Evolutionary conservation across 2,329 filamentous ascomycete species (phyloP).

Genomic region (Byssothecium circinans): DNA sequence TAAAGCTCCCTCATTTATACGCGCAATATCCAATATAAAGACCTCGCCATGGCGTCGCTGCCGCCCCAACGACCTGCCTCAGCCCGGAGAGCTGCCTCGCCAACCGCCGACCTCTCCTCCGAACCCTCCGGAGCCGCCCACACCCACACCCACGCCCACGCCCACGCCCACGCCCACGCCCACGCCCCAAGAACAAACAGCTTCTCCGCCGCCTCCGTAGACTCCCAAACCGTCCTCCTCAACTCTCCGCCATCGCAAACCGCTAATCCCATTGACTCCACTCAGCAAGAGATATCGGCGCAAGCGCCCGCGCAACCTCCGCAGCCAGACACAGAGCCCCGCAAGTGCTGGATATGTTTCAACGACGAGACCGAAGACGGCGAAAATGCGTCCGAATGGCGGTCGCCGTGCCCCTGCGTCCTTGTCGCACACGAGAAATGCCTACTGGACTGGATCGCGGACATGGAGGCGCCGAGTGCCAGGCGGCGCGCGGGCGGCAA

Average conservation of each 20-base stretch:
- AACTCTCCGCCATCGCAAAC: slow-evolving; percentile 33
- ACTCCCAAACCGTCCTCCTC: slow-evolving; percentile 51
- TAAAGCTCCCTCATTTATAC: no score
- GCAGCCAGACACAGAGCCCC: slow-evolving; percentile 42
- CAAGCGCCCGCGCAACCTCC: slow-evolving; percentile 12
- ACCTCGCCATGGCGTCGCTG: slow-evolving; percentile 47
- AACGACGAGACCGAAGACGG: slow-evolving; percentile 65
- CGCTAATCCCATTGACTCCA: slow-evolving; percentile 13
- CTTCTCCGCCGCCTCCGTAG: slow-evolving; percentile 46
- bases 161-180: no score
- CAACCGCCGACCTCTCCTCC: slow-evolving; percentile 21
- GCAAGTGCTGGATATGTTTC: slow-evolving; percentile 72
- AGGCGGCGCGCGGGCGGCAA: slow-evolving; percentile 50
- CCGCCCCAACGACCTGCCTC: slow-evolving; percentile 42
- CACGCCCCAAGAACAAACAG: slow-evolving; percentile 36
- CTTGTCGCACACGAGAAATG: slow-evolving; percentile 89
- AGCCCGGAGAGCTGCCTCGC: slow-evolving; percentile 34
- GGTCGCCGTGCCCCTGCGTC: slow-evolving; percentile 86
- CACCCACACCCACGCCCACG: no score
- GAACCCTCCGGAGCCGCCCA: no score
- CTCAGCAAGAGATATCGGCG: slow-evolving; percentile 17
- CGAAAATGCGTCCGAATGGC: slow-evolving; percentile 69
- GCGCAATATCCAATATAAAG: no score
- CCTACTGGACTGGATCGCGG: slow-evolving; percentile 89
- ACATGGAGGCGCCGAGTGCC: slow-evolving; percentile 69